Evolutionary conservation across 2,329 filamentous ascomycete genomes (phyloP), one percentile per base, ranked within the genome.

Genomic region (Botrytis fragariae): DNA sequence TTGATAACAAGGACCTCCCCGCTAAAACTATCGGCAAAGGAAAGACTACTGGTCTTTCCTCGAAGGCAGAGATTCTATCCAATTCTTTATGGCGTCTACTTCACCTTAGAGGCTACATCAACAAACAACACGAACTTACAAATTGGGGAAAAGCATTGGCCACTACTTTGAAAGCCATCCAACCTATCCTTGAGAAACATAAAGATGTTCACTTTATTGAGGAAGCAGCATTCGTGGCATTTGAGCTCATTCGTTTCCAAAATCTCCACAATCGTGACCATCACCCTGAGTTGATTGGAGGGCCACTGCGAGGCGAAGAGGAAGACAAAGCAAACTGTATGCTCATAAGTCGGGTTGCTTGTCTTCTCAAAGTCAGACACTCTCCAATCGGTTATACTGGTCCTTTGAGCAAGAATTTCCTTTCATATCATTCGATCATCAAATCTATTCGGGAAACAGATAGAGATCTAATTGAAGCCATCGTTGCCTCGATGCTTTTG

Each of bases 341-440:
- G 72, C 87, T 99, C 62, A 90, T 98, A 78, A 96, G 94, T 77
- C 92, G 96, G 57, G 92, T 95, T 75, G 93, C 95, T 22, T 94
- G 93, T 71, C 86, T 98, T 73, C 88, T 94, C 69, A 93, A 92
- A 79, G 86, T 98, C 75, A 89, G 91, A 45, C 96, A 99, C 81
- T 89, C 93, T 78, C 87, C 88, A 5, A 95, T 95, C 77, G 96
- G 96, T 44, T 99, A 98, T 83, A 98, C 95, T 2, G 96, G 96
- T 0, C 95, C 96, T 1, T 87, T 99, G 1, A 97, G 94, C 85
- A 92, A 96, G 82, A 94, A 95, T 77, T 86, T 98, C 70, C 87
- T 99, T 60, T 91, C 90, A 39, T 99, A 95, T 85, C 92, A 94
- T 74, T 95, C 94, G 1, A 86, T 98, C 73, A 90, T 94, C 59